phyloP scores from a whole-genome alignment of 371 early-diverging fungal species.

The Parasitella parasitica region DNA sequence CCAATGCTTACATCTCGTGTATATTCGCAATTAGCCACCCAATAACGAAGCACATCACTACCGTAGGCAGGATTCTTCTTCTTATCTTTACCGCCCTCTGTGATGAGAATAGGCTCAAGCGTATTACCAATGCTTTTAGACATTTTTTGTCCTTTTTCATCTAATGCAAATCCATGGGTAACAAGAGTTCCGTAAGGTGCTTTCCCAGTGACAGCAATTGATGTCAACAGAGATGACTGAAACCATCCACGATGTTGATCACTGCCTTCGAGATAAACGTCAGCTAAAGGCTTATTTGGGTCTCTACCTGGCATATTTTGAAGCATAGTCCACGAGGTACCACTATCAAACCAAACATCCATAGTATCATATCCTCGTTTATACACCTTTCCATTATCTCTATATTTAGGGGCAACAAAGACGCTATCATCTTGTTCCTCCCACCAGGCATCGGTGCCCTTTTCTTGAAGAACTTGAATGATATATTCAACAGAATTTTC shows the following conservation, averaged over 20 bases:
- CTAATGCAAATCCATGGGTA: conserved; percentile 93
- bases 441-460: conserved; percentile 85
- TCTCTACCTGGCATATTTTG: conserved; percentile 21
- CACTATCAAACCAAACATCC: conserved; percentile 97
- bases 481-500: conserved; percentile 68
- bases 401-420: conserved; percentile 69
- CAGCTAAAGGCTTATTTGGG: conserved; percentile 59
- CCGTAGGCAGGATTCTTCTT: conserved; percentile 81
- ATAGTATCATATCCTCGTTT: conserved; percentile 80
- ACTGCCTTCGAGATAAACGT: conserved; percentile 91
- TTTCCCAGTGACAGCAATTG: conserved; percentile 75
- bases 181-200: conserved; percentile 84
- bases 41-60: conserved; percentile 79
- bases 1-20: conserved; percentile 80
- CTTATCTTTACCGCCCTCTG: conserved; percentile 70
- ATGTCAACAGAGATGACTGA: conserved; percentile 90
- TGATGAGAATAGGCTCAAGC: conserved; percentile 73
- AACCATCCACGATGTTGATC: conserved; percentile 99
- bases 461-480: conserved; percentile 55
- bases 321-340: conserved; percentile 79
- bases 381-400: conserved; percentile 50
- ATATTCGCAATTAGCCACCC: conserved; percentile 86
- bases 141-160: conserved; percentile 91
- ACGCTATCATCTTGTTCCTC: conserved; percentile 66
- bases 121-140: conserved; percentile 93